These are phyloP conservation scores for Diaporthe sp. DNA, from an alignment of 2,329 filamentous ascomycete species.

Conservation along the genomic window DNA sequence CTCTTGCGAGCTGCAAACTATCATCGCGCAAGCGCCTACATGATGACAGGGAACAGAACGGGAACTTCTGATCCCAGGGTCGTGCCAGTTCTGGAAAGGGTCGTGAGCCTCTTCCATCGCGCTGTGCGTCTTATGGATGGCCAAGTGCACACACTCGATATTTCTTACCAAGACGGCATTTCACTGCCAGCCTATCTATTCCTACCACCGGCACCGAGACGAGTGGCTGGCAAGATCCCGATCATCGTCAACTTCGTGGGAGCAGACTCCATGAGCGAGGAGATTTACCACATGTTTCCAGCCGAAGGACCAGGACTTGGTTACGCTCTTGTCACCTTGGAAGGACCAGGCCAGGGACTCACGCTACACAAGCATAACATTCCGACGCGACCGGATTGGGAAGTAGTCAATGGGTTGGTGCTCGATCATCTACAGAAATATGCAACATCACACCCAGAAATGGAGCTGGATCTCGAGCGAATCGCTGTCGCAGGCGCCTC, in stretches of 20 bases:
- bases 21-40: conserved; percentile 44
- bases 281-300: conserved; percentile 53
- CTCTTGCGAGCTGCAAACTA: not conserved
- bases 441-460: not conserved
- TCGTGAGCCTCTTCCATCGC: conserved; percentile 36
- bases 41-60: conserved; percentile 42
- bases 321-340: conserved; percentile 60
- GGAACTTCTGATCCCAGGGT: conserved; percentile 17
- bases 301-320: conserved; percentile 48
- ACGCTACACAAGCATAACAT: conserved; percentile 46
- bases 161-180: conserved; percentile 53
- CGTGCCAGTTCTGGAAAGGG: conserved; percentile 45
- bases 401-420: conserved; percentile 50
- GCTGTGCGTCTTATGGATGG: conserved; percentile 48
- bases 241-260: conserved; percentile 54
- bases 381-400: conserved; percentile 54
- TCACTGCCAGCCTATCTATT: conserved; percentile 55
- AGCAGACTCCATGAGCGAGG: conserved; percentile 55
- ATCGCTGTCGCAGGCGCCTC: conserved; percentile 55
- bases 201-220: conserved; percentile 47
- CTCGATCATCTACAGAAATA: conserved; percentile 42
- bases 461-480: conserved; percentile 48
- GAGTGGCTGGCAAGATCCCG: conserved; percentile 48
- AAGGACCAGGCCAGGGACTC: conserved; percentile 61
- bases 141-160: conserved; percentile 47